phyloP scores from a whole-genome alignment of 2,329 filamentous ascomycete genomes.

The Ophiocordyceps unilateralis region DNA sequence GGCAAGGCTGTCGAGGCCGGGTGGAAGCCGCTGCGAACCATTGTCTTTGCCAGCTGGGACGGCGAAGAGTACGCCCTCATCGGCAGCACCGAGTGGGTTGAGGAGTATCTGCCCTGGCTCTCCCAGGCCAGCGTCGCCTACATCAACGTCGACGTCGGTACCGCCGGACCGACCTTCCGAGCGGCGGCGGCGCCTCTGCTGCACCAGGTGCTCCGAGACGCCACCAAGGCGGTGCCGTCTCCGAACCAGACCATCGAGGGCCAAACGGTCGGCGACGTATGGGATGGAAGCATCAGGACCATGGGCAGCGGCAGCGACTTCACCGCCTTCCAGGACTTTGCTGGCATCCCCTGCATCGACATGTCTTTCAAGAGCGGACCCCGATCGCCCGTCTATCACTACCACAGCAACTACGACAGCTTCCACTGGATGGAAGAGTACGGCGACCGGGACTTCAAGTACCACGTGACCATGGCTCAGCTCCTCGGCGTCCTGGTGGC shows the following conservation, averaged over 20 bases:
- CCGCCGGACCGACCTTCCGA: slow-evolving; percentile 44
- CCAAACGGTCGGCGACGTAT: slow-evolving; percentile 56
- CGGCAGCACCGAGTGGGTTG: slow-evolving; percentile 84
- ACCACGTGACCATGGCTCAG: slow-evolving; percentile 50
- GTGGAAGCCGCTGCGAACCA: slow-evolving; percentile 56
- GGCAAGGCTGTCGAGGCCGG: slow-evolving; percentile 47
- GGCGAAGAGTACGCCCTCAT: slow-evolving; percentile 75
- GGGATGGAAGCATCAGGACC: slow-evolving; percentile 42
- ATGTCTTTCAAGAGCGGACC: slow-evolving; percentile 34
- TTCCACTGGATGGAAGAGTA: slow-evolving; percentile 78
- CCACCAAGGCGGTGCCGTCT: slow-evolving; percentile 43
- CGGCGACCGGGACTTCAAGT: slow-evolving; percentile 51
- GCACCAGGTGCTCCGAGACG: slow-evolving; percentile 53
- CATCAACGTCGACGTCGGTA: slow-evolving; percentile 68
- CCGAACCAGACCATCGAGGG: slow-evolving; percentile 58
- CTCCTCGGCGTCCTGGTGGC: slow-evolving; percentile 45
- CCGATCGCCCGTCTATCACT: slow-evolving; percentile 50
- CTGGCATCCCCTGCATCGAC: slow-evolving; percentile 48
- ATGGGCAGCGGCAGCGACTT: slow-evolving; percentile 62
- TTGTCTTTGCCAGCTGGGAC: slow-evolving; percentile 77
- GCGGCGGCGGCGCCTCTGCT: slow-evolving; percentile 58
- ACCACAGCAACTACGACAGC: slow-evolving; percentile 84
- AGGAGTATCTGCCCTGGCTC: slow-evolving; percentile 76
- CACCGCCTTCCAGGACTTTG: slow-evolving; percentile 58
- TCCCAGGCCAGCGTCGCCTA: slow-evolving; percentile 59